Base-by-base conservation (phyloP, 2,329 filamentous ascomycete genomes). In the Aspergillus nomiae region DNA sequence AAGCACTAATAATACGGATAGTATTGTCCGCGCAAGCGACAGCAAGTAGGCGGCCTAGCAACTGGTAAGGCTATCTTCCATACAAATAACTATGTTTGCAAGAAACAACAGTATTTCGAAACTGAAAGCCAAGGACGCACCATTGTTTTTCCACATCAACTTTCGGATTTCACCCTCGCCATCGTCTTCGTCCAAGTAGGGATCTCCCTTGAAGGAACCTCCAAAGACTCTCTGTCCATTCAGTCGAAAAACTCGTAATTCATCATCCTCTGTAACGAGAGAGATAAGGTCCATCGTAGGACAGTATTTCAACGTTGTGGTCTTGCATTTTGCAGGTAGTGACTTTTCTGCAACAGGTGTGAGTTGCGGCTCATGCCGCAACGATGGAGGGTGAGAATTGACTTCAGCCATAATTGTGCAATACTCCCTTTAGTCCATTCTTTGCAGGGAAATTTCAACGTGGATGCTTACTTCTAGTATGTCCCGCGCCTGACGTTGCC, bases 201-300 rank as follows among this genome's bases (percentile, higher is more conserved):
- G 73, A 63, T 79, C 77, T 21, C 70, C 72, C 57, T 73, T 73
- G 68, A 79, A 76, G 64, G 79, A 71, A 55, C 72, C 70, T 67
- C 84, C 84, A 71, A 90, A 89, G 2, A 89, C 88, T 56, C 83
- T 77, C 70, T 97, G 92, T 1, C 90, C 90, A 64, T 90, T 92
- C 19, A 94, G 85, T 56, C 94, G 86, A 77, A 90, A 94, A 50
- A 97, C 88, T 68, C 90, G 85, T 21, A 97, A 81, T 56, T 88
- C 87, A 56, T 87, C 87, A 64, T 88, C 86, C 19, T 85, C 83
- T n/a, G 85, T 86, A 16, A 90, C 89, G 14, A 92, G 82, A 14
- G 91, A 90, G 14, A 93, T 84, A 53, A 98, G 84, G 78, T 97
- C 92, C 81, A 96, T 91, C 10, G 89, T 90, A 19, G 94, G 92